phyloP scores from a whole-genome alignment of 164 flowering plant species.

The Hamamelis virginiana region DNA sequence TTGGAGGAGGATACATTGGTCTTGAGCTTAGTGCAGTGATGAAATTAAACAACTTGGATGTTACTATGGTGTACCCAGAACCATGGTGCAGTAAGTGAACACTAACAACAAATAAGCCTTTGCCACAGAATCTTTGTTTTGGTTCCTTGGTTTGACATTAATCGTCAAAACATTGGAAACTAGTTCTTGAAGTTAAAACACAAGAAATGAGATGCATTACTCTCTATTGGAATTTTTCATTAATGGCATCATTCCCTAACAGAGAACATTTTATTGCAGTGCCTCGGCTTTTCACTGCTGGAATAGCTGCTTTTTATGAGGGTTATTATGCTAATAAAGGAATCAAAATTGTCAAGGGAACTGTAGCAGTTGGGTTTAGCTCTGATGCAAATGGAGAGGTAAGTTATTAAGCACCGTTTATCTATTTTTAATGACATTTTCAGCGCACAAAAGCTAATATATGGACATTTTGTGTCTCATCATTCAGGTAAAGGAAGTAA shows the following conservation, averaged over 20 bases:
- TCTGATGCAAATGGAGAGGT: constrained; percentile 78
- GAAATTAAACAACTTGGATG: constrained; percentile 73
- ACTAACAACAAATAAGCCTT: background rate
- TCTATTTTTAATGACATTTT: background rate
- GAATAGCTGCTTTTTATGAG: constrained; percentile 93
- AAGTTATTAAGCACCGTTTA: constrained; percentile 10
- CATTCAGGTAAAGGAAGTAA: constrained; percentile 81
- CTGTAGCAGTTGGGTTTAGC: constrained; percentile 86
- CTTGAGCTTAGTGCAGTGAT: constrained; percentile 91
- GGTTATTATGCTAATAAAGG: constrained; percentile 87
- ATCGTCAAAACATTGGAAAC: no score
- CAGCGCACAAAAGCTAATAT: background rate
- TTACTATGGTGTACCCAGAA: constrained; percentile 93
- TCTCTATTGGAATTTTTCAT: no score
- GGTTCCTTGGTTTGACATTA: no score
- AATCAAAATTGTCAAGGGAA: constrained; percentile 83
- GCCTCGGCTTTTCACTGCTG: constrained; percentile 96
- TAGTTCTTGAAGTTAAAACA: no score
- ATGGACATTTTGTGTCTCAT: background rate
- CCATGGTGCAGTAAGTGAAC: constrained; percentile 98
- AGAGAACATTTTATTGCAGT: constrained; percentile 44
- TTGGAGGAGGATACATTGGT: constrained; percentile 98
- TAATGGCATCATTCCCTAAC: constrained; percentile 2
- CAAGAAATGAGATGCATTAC: no score
- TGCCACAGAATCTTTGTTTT: no score